These are phyloP conservation scores for Daldinia loculata DNA, from an alignment of 495 filamentous ascomycete genomes.

Conservation along the genomic window DNA sequence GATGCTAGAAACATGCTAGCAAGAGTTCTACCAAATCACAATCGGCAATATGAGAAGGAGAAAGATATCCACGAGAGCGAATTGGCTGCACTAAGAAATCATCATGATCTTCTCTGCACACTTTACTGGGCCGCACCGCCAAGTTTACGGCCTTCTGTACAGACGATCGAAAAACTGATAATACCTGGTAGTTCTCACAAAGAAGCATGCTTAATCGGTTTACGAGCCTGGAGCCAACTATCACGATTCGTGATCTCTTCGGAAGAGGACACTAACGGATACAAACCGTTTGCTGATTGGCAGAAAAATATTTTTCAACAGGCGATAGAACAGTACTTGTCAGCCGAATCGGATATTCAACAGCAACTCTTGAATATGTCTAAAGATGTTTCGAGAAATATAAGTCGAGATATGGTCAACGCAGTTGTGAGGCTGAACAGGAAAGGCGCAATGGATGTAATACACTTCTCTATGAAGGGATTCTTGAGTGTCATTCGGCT, in stretches of 20 bases:
- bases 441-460: conserved; percentile 55
- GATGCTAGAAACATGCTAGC: conserved; percentile 79
- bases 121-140: conserved; percentile 87
- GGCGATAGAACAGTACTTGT: conserved; percentile 59
- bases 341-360: conserved; percentile 58
- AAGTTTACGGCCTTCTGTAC: conserved; percentile 71
- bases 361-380: conserved; percentile 56
- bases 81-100: conserved; percentile 87
- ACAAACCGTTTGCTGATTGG: conserved; percentile 75
- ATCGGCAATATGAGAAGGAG: conserved; percentile 86
- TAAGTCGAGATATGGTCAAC: conserved; percentile 52
- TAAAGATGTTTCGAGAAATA: conserved; percentile 45
- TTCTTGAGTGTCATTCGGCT: conserved; percentile 53
- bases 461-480: conserved; percentile 51
- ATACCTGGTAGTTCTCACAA: conserved; percentile 79
- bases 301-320: conserved; percentile 63
- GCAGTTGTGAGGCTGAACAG: conserved; percentile 56
- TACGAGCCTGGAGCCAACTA: conserved; percentile 83
- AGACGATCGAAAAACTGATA: conserved; percentile 80
- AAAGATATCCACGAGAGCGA: conserved; percentile 75
- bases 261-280: conserved; percentile 58
- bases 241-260: conserved; percentile 76
- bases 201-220: conserved; percentile 83
- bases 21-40: conserved; percentile 87
- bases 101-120: conserved; percentile 90